Percentiles rank a stretch among this genome's conserved stretches.
Conservation (phyloP, 2,329 filamentous ascomycete genomes). For the Cladobotryum protrusum region DNA sequence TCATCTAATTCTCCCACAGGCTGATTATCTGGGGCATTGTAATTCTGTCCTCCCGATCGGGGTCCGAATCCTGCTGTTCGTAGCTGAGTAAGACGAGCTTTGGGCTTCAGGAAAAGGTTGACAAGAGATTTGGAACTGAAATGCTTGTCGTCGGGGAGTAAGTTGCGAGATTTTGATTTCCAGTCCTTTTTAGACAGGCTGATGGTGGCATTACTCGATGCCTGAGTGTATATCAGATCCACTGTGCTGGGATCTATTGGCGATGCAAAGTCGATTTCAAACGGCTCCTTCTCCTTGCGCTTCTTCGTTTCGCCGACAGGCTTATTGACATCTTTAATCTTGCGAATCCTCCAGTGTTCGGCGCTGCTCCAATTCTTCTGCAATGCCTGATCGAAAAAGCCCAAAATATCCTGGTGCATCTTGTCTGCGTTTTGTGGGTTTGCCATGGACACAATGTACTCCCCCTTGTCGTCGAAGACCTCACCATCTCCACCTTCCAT, state of each 20-base stretch:
- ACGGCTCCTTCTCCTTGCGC: constrained; percentile 92
- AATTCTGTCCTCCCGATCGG: constrained; percentile 34
- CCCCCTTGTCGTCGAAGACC: constrained; percentile 50
- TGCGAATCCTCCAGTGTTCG: constrained; percentile 96
- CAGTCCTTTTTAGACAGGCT: constrained; percentile 88
- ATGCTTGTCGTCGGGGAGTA: constrained; percentile 95
- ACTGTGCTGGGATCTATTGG: constrained; percentile 65
- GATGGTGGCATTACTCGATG: constrained; percentile 73
- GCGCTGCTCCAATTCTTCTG: constrained; percentile 97
- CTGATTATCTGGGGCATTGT: constrained; percentile 41
- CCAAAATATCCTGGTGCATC: constrained; percentile 88
- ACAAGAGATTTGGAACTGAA: constrained; percentile 92
- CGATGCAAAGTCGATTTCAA: constrained; percentile 84
- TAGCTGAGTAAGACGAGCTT: constrained; percentile 70
- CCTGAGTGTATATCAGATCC: constrained; percentile 74
- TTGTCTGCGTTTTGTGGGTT: constrained; percentile 58
- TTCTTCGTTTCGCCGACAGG: constrained; percentile 53
- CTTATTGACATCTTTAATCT: constrained; percentile 76
- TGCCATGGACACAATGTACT: constrained; percentile 75
- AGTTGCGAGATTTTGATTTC: constrained; percentile 87
- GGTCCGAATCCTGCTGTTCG: constrained; percentile 42
- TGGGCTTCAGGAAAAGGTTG: constrained; percentile 89
- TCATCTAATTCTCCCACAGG: constrained; percentile 81
- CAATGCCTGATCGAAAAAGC: constrained; percentile 93
- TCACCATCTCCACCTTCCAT: constrained; percentile 33